Conservation (phyloP, 768 basidiomycete genomes). For the Psilocybe sp. region DNA sequence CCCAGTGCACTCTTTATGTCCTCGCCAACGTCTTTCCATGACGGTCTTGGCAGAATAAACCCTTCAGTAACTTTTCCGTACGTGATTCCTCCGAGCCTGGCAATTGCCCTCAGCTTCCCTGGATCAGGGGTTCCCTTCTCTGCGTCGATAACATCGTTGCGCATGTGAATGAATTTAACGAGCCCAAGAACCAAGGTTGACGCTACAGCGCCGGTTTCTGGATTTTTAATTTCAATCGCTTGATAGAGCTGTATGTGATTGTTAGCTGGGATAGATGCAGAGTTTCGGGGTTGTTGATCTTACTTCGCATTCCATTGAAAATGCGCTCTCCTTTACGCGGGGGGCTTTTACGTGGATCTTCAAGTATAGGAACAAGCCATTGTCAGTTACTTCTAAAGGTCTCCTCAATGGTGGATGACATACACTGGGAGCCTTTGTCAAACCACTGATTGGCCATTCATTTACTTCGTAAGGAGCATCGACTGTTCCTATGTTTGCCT, state of each 20-base stretch:
- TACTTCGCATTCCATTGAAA: slow-evolving; percentile 61
- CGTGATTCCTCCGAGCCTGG: slow-evolving; percentile 50
- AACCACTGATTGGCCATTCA: slow-evolving; percentile 62
- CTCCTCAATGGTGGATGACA: slow-evolving; percentile 13
- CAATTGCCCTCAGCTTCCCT: slow-evolving; percentile 43
- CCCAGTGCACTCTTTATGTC: slow-evolving; percentile 9
- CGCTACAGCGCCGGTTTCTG: slow-evolving; percentile 27
- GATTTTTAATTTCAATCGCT: slow-evolving; percentile 38
- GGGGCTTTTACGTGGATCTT: slow-evolving; percentile 47
- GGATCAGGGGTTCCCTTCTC: slow-evolving; percentile 42
- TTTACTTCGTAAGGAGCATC: slow-evolving; percentile 50
- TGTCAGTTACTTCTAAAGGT: neutral
- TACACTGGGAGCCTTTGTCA: slow-evolving; percentile 58
- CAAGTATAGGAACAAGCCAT: slow-evolving; percentile 4
- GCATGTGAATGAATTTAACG: slow-evolving; percentile 55
- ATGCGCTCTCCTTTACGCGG: slow-evolving; percentile 62
- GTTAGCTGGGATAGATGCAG: slow-evolving; percentile 23
- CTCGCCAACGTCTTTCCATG: slow-evolving; percentile 44
- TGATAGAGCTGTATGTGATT: slow-evolving; percentile 44
- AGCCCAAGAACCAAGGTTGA: slow-evolving; percentile 48
- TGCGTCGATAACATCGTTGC: slow-evolving; percentile 45
- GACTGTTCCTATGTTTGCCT: slow-evolving; percentile 52
- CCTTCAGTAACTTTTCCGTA: slow-evolving; percentile 40
- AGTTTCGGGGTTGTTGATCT: neutral
- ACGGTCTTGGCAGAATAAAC: slow-evolving; percentile 57